Base-by-base conservation (phyloP, 2,329 filamentous ascomycete species). In the Colletotrichum godetiae region DNA sequence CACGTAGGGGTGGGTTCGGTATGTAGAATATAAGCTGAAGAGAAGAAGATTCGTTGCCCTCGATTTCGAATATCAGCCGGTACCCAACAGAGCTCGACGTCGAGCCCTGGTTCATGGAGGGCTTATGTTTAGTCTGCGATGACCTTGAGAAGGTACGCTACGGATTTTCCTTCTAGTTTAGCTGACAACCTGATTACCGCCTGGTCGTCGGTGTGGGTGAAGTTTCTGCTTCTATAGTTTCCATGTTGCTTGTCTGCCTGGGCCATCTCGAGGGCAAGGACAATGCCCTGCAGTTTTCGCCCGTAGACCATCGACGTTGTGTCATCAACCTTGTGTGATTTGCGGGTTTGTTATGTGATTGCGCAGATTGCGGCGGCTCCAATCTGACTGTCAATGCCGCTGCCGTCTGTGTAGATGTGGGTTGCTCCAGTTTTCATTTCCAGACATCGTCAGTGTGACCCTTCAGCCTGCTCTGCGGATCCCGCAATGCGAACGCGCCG, bases 141-240 rank as follows among this genome's bases (percentile, higher is more conserved):
- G 2, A 19, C 35, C 15, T 35, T 22, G 3, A 58, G 52, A 8
- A 65, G 10, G 62, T 57, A 65, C 5, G 29, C 8, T 1, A 31
- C 52, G 22, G 31, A 46, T n/a, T 55, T 55, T 2, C 29, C 62
- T 13, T 56, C 57, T 46, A n/a, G 31, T 5, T 27, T 65, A 19
- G 49, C 29, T 55, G 31, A 55, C n/a, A 52, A 55, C 8, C 31
- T 55, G n/a, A 65, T 65, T 15, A 31, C 31, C 2, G 62, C 62
- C 37, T 65, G 19, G n/a, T 65, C 57, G 31, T 65, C n/a, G 19
- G 52, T 55, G 24, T 55, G 37, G 52, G 57, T 65, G 6, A 65
- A n/a, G 56, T 57, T 3, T 33, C 42, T 65, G 29, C 49, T 65
- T 53, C 49, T 27, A 29, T 56, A 42, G 29, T 55, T 55, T 35